These are phyloP conservation scores for Neoboletus magnificus DNA, from an alignment of 768 basidiomycete species.

Conservation along the genomic window DNA sequence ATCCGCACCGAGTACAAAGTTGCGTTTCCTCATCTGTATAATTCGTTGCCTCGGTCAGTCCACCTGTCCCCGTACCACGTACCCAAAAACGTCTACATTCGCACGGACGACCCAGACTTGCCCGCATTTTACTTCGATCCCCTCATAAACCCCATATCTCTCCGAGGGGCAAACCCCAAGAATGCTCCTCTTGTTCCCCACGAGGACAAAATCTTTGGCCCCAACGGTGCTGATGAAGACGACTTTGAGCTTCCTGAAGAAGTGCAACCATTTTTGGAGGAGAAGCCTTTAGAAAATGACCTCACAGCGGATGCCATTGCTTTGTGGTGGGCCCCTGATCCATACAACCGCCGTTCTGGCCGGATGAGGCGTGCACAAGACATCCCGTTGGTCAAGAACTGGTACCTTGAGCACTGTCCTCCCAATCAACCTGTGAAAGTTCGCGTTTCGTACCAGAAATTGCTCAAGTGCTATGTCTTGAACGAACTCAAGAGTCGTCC, in stretches of 20 bases:
- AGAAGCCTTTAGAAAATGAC: constrained; percentile 81
- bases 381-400: constrained; percentile 93
- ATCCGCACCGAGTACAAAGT: constrained; percentile 99
- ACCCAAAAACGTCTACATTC: constrained; percentile 98
- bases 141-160: constrained; percentile 94
- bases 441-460: constrained; percentile 97
- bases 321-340: constrained; percentile 98
- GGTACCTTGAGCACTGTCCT: constrained; percentile 98
- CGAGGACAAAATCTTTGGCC: constrained; percentile 91
- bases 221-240: constrained; percentile 80
- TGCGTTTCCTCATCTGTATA: constrained; percentile 98
- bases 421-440: constrained; percentile 96
- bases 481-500: constrained; percentile 87
- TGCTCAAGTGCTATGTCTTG: constrained; percentile 92
- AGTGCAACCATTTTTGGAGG: constrained; percentile 75
- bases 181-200: constrained; percentile 80
- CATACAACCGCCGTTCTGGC: constrained; percentile 90
- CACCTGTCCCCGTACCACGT: constrained; percentile 88
- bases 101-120: constrained; percentile 98
- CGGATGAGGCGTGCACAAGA: constrained; percentile 94
- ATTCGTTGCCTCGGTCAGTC: constrained; percentile 94
- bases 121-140: constrained; percentile 99
- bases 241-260: constrained; percentile 82
- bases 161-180: constrained; percentile 82
- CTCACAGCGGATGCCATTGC: constrained; percentile 95